Base-by-base conservation (phyloP, 2,329 filamentous ascomycete genomes). In the Nigrograna mackinnonii region DNA sequence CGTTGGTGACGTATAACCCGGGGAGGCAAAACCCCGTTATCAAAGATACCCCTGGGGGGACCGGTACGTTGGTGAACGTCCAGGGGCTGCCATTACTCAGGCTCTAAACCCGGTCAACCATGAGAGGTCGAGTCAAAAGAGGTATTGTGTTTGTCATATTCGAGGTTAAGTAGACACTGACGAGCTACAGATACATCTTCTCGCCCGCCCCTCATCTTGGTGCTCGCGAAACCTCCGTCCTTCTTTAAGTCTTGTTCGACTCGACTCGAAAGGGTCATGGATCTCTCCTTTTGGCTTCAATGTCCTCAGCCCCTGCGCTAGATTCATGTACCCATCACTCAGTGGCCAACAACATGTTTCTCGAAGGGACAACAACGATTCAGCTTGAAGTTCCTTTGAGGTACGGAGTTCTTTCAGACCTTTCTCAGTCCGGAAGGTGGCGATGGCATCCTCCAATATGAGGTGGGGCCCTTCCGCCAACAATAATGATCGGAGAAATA, bases 221-320 rank as follows among this genome's bases (percentile, higher is more conserved):
- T 28, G 11, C 24, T 28, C 14, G 14, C 24, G 24, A 28, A 28
- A 3, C 11, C 14, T 39, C 22, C 41, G 35, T 30, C n/a, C 26
- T 44, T 30, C 21, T 39, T 24, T 39, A 14, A 44, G 35, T 44
- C 35, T 44, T 39, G 31, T 39, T 44, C 41, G 41, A 35, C 41
- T 44, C 35, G 22, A 14, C 41, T 44, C 36, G 28, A 34, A 39
- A 6, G 35, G 41, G 39, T 44, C 36, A 22, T 30, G 7, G 14
- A 39, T 39, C 7, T 26, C 6, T 18, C 14, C 3, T 18, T 28
- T 39, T 30, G 14, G 34, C 34, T 35, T 21, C 26, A 35, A 35
- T 26, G 7, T 22, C n/a, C 41, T 44, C 36, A 44, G 39, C 17
- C 41, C 28, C 22, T 28, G 31, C 24, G 41, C 42, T 21, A 44